Conservation (phyloP, 805 yeast genomes). For the Lachancea kluyveri region DNA sequence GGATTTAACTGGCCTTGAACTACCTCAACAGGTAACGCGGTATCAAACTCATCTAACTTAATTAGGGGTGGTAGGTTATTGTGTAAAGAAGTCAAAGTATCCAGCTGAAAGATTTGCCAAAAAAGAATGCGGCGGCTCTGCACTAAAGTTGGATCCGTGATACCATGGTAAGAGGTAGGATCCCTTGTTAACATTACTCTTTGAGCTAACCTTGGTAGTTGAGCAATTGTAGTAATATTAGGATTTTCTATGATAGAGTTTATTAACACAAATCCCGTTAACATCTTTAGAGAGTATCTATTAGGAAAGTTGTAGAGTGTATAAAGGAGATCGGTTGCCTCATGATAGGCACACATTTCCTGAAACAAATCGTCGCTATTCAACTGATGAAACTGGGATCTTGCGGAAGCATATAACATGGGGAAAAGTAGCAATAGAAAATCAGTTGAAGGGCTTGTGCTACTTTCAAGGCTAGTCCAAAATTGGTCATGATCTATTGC, state of each 20-base stretch:
- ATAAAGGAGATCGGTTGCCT: slow-evolving; percentile 43
- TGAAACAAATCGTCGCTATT: slow-evolving; percentile 37
- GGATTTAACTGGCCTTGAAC: slow-evolving; percentile 35
- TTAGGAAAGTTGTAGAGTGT: slow-evolving; percentile 46
- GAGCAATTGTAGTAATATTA: slow-evolving; percentile 49
- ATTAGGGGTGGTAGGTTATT: slow-evolving; percentile 51
- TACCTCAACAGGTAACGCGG: slow-evolving; percentile 45
- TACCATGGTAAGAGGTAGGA: slow-evolving; percentile 47
- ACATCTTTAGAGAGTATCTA: slow-evolving; percentile 36
- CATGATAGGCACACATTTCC: slow-evolving; percentile 44
- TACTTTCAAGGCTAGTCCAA: slow-evolving; percentile 33
- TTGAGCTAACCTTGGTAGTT: slow-evolving; percentile 51
- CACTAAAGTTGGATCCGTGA: slow-evolving; percentile 42
- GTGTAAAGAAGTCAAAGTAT: slow-evolving; percentile 49
- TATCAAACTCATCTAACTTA: slow-evolving; percentile 47
- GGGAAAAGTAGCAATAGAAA: slow-evolving; percentile 48
- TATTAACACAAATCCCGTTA: slow-evolving; percentile 43
- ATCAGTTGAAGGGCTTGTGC: slow-evolving; percentile 31
- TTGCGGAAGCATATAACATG: slow-evolving; percentile 50
- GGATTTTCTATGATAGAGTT: slow-evolving; percentile 52
- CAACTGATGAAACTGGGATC: slow-evolving; percentile 53
- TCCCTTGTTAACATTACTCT: slow-evolving; percentile 52
- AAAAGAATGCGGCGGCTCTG: slow-evolving; percentile 53
- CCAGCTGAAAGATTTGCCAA: slow-evolving; percentile 62
- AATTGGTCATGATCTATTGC: slow-evolving; percentile 40